A percentile compares a stretch with the other conserved stretches of the same genome.
phyloP scores from a whole-genome alignment of 2,329 filamentous ascomycete genomes.

The Didymella exigua region DNA sequence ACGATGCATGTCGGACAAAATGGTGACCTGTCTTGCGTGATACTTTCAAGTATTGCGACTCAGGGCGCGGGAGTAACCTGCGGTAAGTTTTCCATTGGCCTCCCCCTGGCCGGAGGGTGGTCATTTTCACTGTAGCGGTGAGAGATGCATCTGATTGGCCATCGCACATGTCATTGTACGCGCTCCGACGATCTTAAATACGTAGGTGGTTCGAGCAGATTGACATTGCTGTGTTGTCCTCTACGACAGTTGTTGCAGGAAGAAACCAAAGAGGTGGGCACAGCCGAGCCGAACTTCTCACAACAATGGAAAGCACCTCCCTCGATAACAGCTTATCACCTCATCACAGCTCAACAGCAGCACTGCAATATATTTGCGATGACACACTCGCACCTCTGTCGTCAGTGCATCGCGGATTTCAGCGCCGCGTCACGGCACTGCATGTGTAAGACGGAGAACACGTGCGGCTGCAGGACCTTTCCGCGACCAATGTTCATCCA shows the following conservation, averaged over 20 bases:
- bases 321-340: not conserved
- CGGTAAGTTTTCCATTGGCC: conserved; percentile 27
- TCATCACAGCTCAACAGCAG: not conserved
- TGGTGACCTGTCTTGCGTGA: conserved; percentile 23
- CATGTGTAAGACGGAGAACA: conserved; percentile 21
- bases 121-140: conserved; percentile 38
- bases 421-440: conserved; percentile 24
- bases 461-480: conserved; percentile 17
- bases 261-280: not conserved
- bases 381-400: conserved; percentile 10
- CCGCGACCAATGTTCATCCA: conserved; percentile 23
- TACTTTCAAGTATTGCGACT: conserved; percentile 28
- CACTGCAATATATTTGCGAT: conserved; percentile 9
- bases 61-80: conserved; percentile 25
- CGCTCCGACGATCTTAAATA: conserved; percentile 15
- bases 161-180: conserved; percentile 13
- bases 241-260: conserved; percentile 6
- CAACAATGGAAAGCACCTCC: not conserved
- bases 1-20: conserved; percentile 31
- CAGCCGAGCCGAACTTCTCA: not conserved
- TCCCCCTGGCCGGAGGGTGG: conserved; percentile 26
- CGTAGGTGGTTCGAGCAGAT: conserved; percentile 15
- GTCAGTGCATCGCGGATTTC: conserved; percentile 35
- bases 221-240: conserved; percentile 12
- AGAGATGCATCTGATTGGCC: conserved; percentile 33